Evolutionary conservation across 2,329 filamentous ascomycete species (phyloP).

Genomic region (Neophaeococcomyces aloes): DNA sequence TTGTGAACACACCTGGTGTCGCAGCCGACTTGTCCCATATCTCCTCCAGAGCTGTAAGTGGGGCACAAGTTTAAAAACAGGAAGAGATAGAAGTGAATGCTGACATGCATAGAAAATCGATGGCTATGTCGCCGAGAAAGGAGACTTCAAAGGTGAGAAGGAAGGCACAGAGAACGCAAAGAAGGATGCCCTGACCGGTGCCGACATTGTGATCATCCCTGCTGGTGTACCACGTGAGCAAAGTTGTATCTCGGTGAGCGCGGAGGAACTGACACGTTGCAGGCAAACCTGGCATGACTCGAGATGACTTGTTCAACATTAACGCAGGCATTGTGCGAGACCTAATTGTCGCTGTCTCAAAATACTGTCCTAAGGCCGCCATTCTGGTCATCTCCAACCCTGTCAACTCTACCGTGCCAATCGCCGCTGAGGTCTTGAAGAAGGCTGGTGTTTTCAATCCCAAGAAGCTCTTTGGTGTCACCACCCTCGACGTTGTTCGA

Average conservation of each 20-base stretch:
- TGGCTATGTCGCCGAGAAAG: slow-evolving; percentile 66
- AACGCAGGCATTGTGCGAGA: slow-evolving; percentile 97
- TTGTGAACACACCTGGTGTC: slow-evolving; percentile 96
- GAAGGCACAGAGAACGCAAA: slow-evolving; percentile 60
- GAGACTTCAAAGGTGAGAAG: slow-evolving; percentile 22
- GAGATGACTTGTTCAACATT: slow-evolving; percentile 99
- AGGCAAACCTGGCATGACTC: slow-evolving; percentile 99
- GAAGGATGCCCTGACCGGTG: slow-evolving; percentile 79
- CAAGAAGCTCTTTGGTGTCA: slow-evolving; percentile 95
- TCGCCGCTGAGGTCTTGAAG: slow-evolving; percentile 95
- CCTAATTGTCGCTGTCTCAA: slow-evolving; percentile 75
- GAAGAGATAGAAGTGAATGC: slow-evolving; percentile 4
- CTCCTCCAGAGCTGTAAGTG: slow-evolving; percentile 64
- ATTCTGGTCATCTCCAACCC: slow-evolving; percentile 98
- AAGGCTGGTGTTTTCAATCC: slow-evolving; percentile 84
- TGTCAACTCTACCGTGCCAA: slow-evolving; percentile 97
- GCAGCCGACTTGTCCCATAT: slow-evolving; percentile 96
- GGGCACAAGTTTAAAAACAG: neutral
- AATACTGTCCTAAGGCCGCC: slow-evolving; percentile 84
- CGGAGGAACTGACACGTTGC: slow-evolving; percentile 20
- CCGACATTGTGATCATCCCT: slow-evolving; percentile 93
- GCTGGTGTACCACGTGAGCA: slow-evolving; percentile 90
- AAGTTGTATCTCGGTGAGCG: neutral
- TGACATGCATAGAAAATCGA: slow-evolving; percentile 58
- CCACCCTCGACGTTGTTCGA: slow-evolving; percentile 94